Evolutionary conservation across 1,139 yeast genomes (phyloP).

Genomic region (Starmera stellimalicola): DNA sequence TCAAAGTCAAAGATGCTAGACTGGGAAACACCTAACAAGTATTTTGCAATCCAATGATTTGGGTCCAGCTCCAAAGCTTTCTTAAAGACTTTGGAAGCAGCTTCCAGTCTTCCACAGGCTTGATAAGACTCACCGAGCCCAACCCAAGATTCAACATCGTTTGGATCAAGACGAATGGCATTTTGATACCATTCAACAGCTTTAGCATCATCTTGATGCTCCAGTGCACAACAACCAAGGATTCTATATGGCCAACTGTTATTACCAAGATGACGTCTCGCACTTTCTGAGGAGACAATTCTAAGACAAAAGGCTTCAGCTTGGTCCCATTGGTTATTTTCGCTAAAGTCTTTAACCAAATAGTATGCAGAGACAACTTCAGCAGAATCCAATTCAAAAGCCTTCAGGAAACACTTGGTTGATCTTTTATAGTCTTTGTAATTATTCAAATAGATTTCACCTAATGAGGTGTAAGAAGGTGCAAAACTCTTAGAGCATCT

Average conservation of each 20-base stretch:
- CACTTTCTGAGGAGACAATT: constrained; percentile 53
- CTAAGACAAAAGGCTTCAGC: constrained; percentile 68
- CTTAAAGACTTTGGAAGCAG: constrained; percentile 74
- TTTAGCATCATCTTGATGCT: constrained; percentile 60
- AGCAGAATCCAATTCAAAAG: constrained; percentile 77
- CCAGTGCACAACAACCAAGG: constrained; percentile 70
- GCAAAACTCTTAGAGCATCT: constrained; percentile 58
- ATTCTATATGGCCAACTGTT: constrained; percentile 80
- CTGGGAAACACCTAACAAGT: constrained; percentile 57
- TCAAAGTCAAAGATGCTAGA: constrained; percentile 42
- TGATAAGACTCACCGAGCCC: constrained; percentile 92
- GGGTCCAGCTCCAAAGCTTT: constrained; percentile 50
- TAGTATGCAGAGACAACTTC: constrained; percentile 69
- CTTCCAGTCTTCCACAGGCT: constrained; percentile 77
- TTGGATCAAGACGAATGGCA: constrained; percentile 59
- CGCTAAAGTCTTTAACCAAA: constrained; percentile 60
- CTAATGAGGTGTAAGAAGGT: constrained; percentile 73
- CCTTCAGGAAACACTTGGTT: constrained; percentile 79
- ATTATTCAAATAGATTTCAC: constrained; percentile 52
- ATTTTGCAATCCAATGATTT: constrained; percentile 50
- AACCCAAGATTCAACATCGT: constrained; percentile 77
- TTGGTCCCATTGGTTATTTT: constrained; percentile 68
- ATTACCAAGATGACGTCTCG: constrained; percentile 39
- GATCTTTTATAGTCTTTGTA: constrained; percentile 60
- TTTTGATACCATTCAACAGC: constrained; percentile 88